phyloP scores from a whole-genome alignment of 805 yeast species.

The Candida jianshihensis region DNA sequence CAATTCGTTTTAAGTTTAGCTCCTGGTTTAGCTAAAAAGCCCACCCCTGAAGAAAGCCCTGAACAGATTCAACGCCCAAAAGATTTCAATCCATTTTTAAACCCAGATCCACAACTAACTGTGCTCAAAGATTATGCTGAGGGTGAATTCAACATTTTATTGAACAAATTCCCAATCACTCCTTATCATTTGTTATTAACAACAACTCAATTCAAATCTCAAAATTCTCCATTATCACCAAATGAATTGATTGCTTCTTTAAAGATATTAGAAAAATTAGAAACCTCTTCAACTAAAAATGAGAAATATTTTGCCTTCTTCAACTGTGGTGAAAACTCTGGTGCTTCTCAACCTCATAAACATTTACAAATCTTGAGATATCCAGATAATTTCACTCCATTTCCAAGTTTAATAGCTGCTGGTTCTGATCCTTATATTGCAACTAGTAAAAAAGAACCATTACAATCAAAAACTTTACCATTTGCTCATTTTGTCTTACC shows the following conservation, averaged over 20 bases:
- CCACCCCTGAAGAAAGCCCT: slow-evolving; percentile 29
- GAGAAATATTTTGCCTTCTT: slow-evolving; percentile 71
- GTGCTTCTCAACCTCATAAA: slow-evolving; percentile 93
- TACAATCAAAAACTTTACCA: slow-evolving; percentile 53
- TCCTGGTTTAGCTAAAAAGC: slow-evolving; percentile 29
- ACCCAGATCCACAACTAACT: slow-evolving; percentile 72
- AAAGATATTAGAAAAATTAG: slow-evolving; percentile 44
- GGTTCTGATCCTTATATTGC: slow-evolving; percentile 49
- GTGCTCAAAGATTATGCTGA: slow-evolving; percentile 46
- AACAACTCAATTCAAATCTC: slow-evolving; percentile 68
- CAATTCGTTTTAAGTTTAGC: slow-evolving; percentile 27
- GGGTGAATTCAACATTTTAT: slow-evolving; percentile 50
- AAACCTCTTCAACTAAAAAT: slow-evolving; percentile 28
- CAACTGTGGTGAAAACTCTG: slow-evolving; percentile 83
- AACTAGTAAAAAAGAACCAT: slow-evolving; percentile 46
- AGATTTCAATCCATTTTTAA: slow-evolving; percentile 63
- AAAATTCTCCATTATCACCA: slow-evolving; percentile 64
- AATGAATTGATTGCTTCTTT: slow-evolving; percentile 59
- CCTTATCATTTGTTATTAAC: slow-evolving; percentile 74
- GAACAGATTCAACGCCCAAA: slow-evolving; percentile 26
- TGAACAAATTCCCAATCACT: slow-evolving; percentile 83
- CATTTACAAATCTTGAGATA: slow-evolving; percentile 81
- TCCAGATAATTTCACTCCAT: slow-evolving; percentile 52
- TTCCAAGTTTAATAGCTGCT: slow-evolving; percentile 45
- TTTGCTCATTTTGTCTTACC: slow-evolving; percentile 82